Base-by-base conservation (phyloP, 768 basidiomycete genomes). In the Leccinum imitatum region DNA sequence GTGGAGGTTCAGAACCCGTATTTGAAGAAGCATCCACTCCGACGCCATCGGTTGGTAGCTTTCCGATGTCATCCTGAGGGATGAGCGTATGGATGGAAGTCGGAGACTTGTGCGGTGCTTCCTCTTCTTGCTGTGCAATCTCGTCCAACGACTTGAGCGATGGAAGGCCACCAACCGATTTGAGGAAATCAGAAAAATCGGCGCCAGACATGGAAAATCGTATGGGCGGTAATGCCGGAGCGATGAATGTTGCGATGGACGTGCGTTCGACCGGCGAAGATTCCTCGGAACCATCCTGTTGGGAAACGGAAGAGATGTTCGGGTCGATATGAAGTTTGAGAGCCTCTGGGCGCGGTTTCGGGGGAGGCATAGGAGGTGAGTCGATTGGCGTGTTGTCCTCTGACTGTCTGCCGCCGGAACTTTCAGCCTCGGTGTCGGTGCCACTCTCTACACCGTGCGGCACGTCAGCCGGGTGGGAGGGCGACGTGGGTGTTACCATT, bases 151-250 rank as follows among this genome's bases (percentile, higher is more conserved):
- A 76, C 65, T 80, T 78, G 58, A 81, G 69, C 10, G 82, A 75
- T 10, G 79, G 77, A 25, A 78, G 69, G 19, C 82, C 82, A 39
- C 81, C 83, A 6, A 86, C 83, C 33, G 84, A 82, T 65, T 75
- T 84, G 54, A 91, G 80, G 17, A 91, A 73, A 59, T 90, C 89
- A 0, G 87, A 84, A 68, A 98, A 95, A 71, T 96, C 94, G 0
- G 85, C 78, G 50, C 86, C 83, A 59, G 85, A 89, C 76, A 96
- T 82, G 15, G 94, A 95, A 72, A 96, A 89, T n/a, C 91, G 86
- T 67, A 96, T 94, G 0, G 92, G 92, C 3, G 93, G 93, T 30
- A 95, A 78, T 3, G 92, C 90, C 41, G 94, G 93, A 0, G 91
- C 90, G 53, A 93, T 91, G 71, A 89, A 90, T 19, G 92, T 92